Base-by-base conservation (phyloP, 345 rosid species). In the Reutealis trisperma region DNA sequence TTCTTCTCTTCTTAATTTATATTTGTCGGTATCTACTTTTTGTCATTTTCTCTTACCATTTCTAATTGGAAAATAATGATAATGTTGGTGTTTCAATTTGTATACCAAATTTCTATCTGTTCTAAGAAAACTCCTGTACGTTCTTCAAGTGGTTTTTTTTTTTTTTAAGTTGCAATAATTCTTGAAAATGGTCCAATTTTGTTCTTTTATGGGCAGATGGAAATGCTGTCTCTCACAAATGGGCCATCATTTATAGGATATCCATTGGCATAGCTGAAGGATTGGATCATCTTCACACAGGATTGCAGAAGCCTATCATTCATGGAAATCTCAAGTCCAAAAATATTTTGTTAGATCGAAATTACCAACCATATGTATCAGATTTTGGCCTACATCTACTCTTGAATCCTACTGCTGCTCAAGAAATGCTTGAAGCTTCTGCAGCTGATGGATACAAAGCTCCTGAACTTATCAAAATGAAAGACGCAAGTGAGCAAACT, bases 381-480 rank as follows among this genome's bases (percentile, higher is more conserved):
- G 99, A 95, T 79, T 89, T 83, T 27, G 90, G 97, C 30, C 72
- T 93, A 42, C 89, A 90, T 83, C 79, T 92, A 42, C 90, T 93
- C 45, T 74, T 95, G 79, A 92, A 90, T 75, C 86, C 82, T 8
- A 67, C 90, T 3, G 80, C 92, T 73, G 96, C 84, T 41, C 98
- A 92, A 78, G 93, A 90, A 83, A 86, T 93, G 89, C 93, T 93
- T 1, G 99, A 95, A 72, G 83, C 85, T n/a, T 88, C 86, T 8
- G 91, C 93, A 21, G 86, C 87, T 19, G 86, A 89, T 83, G 99
- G 99, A 24, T 95, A 95, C 77, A 95, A 89, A 83, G 92, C 99
- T 51, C 97, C 98, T n/a, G 98, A 95, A 87, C 89, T 95, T 30
- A 87, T 90, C 76, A 93, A 95, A 77, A 85, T 93, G 91, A 91